phyloP scores from a whole-genome alignment of 108 stramenopile species.

The Cylindrotheca closterium region DNA sequence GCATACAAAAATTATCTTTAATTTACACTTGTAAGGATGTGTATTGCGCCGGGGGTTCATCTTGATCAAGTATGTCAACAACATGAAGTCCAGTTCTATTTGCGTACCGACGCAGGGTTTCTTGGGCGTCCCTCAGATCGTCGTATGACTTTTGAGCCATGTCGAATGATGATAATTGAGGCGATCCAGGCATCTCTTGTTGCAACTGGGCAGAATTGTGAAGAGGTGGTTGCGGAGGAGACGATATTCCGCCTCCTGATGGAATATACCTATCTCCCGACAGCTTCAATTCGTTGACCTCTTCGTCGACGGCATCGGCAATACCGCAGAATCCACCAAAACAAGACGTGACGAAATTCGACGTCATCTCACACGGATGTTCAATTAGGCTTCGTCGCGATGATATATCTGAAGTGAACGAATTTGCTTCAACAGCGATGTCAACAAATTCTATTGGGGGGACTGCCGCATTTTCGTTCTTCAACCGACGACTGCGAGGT shows the following conservation, averaged over 20 bases:
- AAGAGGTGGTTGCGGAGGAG: no score
- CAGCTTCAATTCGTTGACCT: neutral
- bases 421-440: neutral
- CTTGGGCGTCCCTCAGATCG: slow-evolving; percentile 23
- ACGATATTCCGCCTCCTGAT: no score
- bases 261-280: no score
- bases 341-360: neutral
- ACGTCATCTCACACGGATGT: neutral
- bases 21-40: no score
- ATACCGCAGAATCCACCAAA: neutral
- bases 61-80: slow-evolving; percentile 24
- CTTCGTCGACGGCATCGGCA: neutral
- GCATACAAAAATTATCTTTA: no score
- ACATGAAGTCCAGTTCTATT: slow-evolving; percentile 18
- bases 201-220: no score
- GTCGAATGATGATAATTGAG: no score
- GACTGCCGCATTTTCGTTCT: neutral
- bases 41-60: no score
- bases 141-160: slow-evolving; percentile 13
- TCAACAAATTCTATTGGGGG: neutral
- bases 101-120: slow-evolving; percentile 21
- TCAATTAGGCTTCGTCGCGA: neutral
- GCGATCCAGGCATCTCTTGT: no score
- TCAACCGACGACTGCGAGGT: neutral
- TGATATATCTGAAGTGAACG: neutral